Base-by-base conservation (phyloP, 805 yeast species). In the Candida vaughaniae region DNA sequence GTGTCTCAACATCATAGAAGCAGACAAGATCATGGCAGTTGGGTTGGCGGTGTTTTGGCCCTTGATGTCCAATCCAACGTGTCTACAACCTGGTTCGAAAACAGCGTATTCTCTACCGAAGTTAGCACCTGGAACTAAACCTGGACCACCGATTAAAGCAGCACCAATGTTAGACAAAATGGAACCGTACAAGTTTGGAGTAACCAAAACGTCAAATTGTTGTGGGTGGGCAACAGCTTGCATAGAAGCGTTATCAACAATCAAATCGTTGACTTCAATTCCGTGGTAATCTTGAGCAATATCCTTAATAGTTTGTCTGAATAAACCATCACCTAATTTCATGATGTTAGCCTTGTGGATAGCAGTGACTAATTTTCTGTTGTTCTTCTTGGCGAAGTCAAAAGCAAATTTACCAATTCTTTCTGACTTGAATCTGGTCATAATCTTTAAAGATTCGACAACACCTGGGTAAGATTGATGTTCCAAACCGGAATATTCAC, bases 31-130 rank as follows among this genome's bases (percentile, higher is more conserved):
- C 91, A 91, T 85, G 53, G 96, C 98, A 45, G 97, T 87, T 64
- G 99, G 99, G 81, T 91, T 91, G 49, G 98, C 98, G 48, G 87
- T 77, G 75, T 88, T 85, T 69, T 86, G 79, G 61, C 95, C 97
- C 76, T 86, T 77, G 65, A 93, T 86, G 69, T 91, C 97, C 55
- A 91, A 77, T 69, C 98, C 98, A 58, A 90, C 98, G 75, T 90
- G 98, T 78, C 99, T 86, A 73, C 97, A 90, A 71, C 98, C 99
- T 57, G 99, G 98, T 77, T 91, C 99, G 68, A 93, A 91, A 45
- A 91, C 95, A 39, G 98, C 98, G 66, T 84, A 83, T 57, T 91
- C 97, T 69, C 95, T 84, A 69, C 99, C 99, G 52, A 86, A 90
- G 77, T 89, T 88, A 58, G 95, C 96, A 70, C 98, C 98, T 54